Base-by-base conservation (phyloP, 108 stramenopile species). In the Pseudonitzschia delicatissima region DNA sequence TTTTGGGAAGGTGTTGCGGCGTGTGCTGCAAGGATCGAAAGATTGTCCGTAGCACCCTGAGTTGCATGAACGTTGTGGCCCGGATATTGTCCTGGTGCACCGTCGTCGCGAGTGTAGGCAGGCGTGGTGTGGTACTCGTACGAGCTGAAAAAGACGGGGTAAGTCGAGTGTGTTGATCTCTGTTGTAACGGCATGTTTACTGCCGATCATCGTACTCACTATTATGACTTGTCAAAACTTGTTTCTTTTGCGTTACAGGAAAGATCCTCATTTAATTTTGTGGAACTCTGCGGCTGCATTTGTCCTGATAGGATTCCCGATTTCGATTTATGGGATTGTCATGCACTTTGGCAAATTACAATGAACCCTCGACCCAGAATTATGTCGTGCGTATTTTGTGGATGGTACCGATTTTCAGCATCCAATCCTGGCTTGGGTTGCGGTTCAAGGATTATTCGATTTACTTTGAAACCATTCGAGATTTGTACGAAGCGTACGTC, bases 381-480 rank as follows among this genome's bases (percentile, higher is more conserved):
- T 93, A 93, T 61, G 82, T 96, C 50, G 92, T 93, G 0, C 73
- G 95, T 0, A 96, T 96, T 33, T 57, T 96, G 13, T 96, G 90
- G 89, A 96, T 96, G 92, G 95, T 96, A 0, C 97, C 97, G 8
- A 93, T 98, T 31, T 98, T 96, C 72, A 62, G 57, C 18, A 81
- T 97, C 39, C 92, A 92, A 71, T 85, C 82, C 23, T 98, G 97
- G 97, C 77, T 96, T 3, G 89, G 90, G 13, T 69, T 93, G 48
- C 73, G 97, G 18, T 92, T 90, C 62, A 87, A 92, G 58, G 68
- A 74, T 21, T 73, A 80, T 25, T 85, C 91, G 13, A 86, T 92
- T 37, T 94, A 93, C 73, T 85, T 97, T 52, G 93, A 95, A 67
- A 84, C 86, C 0, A 45, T 87, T 17, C 57, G 82, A 49, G 90